Conservation (phyloP, 2,329 filamentous ascomycete genomes). For the Botrytis fabae region DNA sequence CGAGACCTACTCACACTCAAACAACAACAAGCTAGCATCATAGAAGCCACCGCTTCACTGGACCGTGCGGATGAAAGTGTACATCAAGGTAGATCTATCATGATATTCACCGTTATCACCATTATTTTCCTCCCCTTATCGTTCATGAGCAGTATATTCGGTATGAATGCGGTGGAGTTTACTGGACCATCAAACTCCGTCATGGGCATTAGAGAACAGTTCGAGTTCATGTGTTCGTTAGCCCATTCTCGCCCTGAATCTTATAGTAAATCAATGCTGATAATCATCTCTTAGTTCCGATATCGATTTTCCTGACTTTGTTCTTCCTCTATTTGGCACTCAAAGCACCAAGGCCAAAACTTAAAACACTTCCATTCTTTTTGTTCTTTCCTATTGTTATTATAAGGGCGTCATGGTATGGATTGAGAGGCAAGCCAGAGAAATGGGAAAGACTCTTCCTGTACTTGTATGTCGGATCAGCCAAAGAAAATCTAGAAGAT, state of each 20-base stretch:
- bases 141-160: constrained; percentile 20
- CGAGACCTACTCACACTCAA: constrained; percentile 46
- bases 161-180: constrained; percentile 15
- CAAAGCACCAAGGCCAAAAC: background rate
- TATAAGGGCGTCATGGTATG: background rate
- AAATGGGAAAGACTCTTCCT: background rate
- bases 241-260: background rate
- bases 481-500: background rate
- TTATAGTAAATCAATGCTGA: too few species aligned
- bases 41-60: constrained; percentile 41
- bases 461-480: background rate
- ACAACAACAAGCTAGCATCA: constrained; percentile 49
- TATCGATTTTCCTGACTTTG: background rate
- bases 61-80: background rate
- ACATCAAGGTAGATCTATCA: constrained; percentile 11
- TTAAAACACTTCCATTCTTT: background rate
- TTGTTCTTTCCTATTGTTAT: background rate
- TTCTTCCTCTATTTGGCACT: background rate
- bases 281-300: background rate
- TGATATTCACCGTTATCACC: constrained; percentile 15
- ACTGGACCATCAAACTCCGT: background rate
- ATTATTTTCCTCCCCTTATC: constrained; percentile 16
- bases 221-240: constrained; percentile 9
- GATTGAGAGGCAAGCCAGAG: background rate
- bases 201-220: constrained; percentile 6